Conservation (phyloP, 768 basidiomycete species). For the Kwoniella newhampshirensis region DNA sequence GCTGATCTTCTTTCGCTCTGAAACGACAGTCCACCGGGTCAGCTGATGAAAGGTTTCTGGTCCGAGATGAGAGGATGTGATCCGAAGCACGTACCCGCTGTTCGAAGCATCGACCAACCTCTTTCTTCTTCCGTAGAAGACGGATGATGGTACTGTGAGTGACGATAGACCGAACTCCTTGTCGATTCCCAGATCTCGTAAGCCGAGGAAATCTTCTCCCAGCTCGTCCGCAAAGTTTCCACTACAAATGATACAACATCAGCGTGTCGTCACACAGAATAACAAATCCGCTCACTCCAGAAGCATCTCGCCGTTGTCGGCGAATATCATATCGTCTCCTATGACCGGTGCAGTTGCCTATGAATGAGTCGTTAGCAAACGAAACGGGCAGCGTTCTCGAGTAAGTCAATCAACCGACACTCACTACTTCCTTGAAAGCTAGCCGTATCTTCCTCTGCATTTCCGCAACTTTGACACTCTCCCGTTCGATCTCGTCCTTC, state of each 20-base stretch:
- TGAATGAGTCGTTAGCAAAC: constrained; percentile 9
- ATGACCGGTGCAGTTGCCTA: constrained; percentile 59
- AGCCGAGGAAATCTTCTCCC: constrained; percentile 89
- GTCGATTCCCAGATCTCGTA: constrained; percentile 83
- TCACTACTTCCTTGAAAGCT: constrained; percentile 76
- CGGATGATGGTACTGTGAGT: constrained; percentile 66
- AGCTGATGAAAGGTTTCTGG: background rate
- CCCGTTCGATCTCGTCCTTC: constrained; percentile 79
- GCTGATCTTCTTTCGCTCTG: constrained; percentile 55
- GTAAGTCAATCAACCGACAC: constrained; percentile 41
- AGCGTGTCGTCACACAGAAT: too few relatives aligned
- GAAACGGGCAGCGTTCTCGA: background rate
- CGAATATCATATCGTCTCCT: constrained; percentile 67
- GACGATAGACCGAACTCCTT: constrained; percentile 76
- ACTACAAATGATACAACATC: constrained; percentile 53
- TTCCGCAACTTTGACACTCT: constrained; percentile 72
- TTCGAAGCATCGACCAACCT: constrained; percentile 18
- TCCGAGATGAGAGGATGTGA: too few relatives aligned
- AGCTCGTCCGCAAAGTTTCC: constrained; percentile 84
- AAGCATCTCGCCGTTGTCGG: constrained; percentile 66
- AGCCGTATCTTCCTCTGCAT: constrained; percentile 81
- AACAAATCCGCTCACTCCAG: constrained; percentile 69
- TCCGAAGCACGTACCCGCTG: constrained; percentile 30
- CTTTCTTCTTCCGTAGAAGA: constrained; percentile 57
- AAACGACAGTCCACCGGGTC: background rate